phyloP scores from a whole-genome alignment of 345 rosid genomes.

The Brassica rapa region DNA sequence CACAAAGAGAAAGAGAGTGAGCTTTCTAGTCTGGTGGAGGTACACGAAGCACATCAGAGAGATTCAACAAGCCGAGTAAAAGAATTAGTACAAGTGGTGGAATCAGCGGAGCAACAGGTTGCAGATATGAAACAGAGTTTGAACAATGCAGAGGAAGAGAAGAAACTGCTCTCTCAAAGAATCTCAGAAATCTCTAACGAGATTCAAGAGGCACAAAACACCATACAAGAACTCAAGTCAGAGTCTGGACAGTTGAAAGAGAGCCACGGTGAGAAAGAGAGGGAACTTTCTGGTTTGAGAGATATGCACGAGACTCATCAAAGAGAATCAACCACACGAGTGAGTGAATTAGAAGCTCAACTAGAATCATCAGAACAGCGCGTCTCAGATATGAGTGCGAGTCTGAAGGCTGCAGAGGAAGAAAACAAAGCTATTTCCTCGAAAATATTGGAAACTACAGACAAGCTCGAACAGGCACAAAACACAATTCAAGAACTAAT shows the following conservation, averaged over 20 bases:
- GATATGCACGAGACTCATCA: slow-evolving; percentile 59
- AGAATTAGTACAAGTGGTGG: background rate
- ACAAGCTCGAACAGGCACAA: slow-evolving; percentile 52
- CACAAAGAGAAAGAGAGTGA: slow-evolving; percentile 19
- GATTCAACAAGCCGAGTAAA: slow-evolving; percentile 13
- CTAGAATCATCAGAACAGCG: slow-evolving; percentile 54
- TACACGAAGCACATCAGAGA: slow-evolving; percentile 5
- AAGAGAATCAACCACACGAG: slow-evolving; percentile 46
- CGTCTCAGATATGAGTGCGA: slow-evolving; percentile 46
- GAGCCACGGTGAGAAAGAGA: slow-evolving; percentile 53
- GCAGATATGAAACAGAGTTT: slow-evolving; percentile 51
- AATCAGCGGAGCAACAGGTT: slow-evolving; percentile 25
- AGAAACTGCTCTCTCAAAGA: slow-evolving; percentile 51
- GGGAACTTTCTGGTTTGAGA: slow-evolving; percentile 49
- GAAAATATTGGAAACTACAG: slow-evolving; percentile 47
- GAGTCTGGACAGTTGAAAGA: slow-evolving; percentile 55
- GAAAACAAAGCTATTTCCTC: slow-evolving; percentile 56
- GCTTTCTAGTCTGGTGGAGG: slow-evolving; percentile 10
- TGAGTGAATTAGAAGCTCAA: slow-evolving; percentile 32
- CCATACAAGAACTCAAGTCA: slow-evolving; percentile 43
- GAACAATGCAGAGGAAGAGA: slow-evolving; percentile 53
- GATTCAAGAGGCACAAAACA: slow-evolving; percentile 51
- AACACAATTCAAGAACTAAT: slow-evolving; percentile 42
- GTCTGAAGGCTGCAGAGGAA: slow-evolving; percentile 46
- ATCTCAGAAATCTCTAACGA: slow-evolving; percentile 53